A percentile compares a stretch with the other conserved stretches of the same genome.
Evolutionary conservation across 2,329 filamentous ascomycete species (phyloP).

Genomic region (Aspergillaceae sp.): DNA sequence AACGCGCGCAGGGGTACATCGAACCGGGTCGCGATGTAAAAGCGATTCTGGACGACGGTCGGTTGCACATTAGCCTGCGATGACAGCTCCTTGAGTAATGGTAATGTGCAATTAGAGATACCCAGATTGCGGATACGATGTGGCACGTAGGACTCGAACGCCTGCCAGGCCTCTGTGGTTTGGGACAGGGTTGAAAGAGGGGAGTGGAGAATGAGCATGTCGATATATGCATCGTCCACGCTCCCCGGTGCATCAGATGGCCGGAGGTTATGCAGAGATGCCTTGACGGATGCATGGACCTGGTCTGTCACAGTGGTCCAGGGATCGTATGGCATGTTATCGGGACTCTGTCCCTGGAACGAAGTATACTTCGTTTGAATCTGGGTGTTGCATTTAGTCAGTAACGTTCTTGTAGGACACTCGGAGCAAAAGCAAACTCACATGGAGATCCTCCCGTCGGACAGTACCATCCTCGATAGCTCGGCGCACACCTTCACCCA

Average conservation of each 20-base stretch:
- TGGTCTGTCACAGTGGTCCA: conserved; percentile 53
- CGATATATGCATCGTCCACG: conserved; percentile 44
- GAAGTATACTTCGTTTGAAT: conserved; percentile 80
- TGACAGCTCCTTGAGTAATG: conserved; percentile 46
- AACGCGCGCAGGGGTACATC: conserved; percentile 53
- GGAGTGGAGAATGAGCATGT: conserved; percentile 52
- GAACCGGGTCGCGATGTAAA: conserved; percentile 52
- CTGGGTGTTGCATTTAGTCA: conserved; percentile 25
- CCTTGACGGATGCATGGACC: conserved; percentile 57
- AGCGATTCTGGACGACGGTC: conserved; percentile 67
- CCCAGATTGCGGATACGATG: conserved; percentile 57
- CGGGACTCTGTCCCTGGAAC: conserved; percentile 51
- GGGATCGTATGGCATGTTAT: conserved; percentile 56
- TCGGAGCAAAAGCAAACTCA: conserved; percentile 28
- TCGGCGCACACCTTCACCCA: conserved; percentile 57
- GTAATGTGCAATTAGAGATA: conserved; percentile 63
- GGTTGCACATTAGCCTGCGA: conserved; percentile 43
- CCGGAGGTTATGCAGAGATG: conserved; percentile 57
- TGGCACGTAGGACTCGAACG: conserved; percentile 60
- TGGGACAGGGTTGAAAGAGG: conserved; percentile 43
- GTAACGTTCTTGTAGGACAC: background rate
- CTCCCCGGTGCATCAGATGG: conserved; percentile 14
- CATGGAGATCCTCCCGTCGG: conserved; percentile 53
- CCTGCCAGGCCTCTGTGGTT: conserved; percentile 57
- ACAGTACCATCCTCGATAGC: conserved; percentile 54